A percentile compares a stretch with the other conserved stretches of the same genome.
Evolutionary conservation across 208 protist genomes (phyloP).

Genomic region (Phytomonas sp.): DNA sequence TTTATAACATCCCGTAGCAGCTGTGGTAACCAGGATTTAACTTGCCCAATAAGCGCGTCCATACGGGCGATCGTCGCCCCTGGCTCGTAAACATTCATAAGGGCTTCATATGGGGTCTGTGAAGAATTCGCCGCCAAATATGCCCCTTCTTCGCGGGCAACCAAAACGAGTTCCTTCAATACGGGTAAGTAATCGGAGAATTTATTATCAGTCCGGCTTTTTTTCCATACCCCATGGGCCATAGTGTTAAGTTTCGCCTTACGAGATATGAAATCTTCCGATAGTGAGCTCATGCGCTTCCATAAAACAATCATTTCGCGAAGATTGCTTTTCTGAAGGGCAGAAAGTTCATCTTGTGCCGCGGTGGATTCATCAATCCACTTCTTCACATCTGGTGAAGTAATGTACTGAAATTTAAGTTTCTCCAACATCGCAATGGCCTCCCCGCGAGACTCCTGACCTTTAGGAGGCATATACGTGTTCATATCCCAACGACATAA

Average conservation of each 20-base stretch:
- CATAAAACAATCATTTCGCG: constrained; percentile 49
- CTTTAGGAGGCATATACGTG: constrained; percentile 72
- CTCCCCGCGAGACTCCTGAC: constrained; percentile 40
- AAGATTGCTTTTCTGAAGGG: constrained; percentile 53
- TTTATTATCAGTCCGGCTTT: constrained; percentile 60
- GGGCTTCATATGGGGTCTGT: constrained; percentile 59
- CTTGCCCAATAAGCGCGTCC: constrained; percentile 58
- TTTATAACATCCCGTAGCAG: constrained; percentile 60
- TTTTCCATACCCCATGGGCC: constrained; percentile 50
- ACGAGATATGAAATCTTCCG: constrained; percentile 44
- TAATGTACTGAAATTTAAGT: constrained; percentile 41
- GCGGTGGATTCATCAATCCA: constrained; percentile 37
- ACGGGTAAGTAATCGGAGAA: constrained; percentile 54
- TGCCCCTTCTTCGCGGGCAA: constrained; percentile 52
- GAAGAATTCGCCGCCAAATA: constrained; percentile 38
- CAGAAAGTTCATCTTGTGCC: constrained; percentile 21
- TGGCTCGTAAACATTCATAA: constrained; percentile 78
- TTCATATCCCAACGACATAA: constrained; percentile 85
- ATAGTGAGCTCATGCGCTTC: constrained; percentile 30
- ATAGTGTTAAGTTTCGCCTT: constrained; percentile 44
- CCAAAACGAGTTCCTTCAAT: constrained; percentile 66
- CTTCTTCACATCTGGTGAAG: constrained; percentile 24
- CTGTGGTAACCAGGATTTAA: constrained; percentile 72
- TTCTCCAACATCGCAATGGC: constrained; percentile 43
- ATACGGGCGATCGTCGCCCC: constrained; percentile 50